These are phyloP conservation scores for Cytospora piceicola DNA, from an alignment of 2,329 filamentous ascomycete species.

Conservation along the genomic window DNA sequence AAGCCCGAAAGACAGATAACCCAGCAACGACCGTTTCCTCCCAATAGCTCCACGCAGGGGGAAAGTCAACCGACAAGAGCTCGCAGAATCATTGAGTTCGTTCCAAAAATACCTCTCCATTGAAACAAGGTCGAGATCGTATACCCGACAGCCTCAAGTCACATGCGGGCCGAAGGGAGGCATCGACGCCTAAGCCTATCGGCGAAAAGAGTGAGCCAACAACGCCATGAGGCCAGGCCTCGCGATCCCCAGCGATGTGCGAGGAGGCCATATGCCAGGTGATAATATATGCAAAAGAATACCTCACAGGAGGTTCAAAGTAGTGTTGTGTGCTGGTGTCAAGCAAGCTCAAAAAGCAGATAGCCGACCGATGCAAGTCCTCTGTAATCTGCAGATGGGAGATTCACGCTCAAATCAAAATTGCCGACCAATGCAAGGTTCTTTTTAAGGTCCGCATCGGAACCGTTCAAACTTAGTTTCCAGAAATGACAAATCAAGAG, in stretches of 20 bases:
- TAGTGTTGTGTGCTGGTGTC: constrained; percentile 17
- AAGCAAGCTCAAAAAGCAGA: constrained; percentile 24
- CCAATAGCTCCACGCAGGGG: not conserved
- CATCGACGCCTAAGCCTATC: not conserved
- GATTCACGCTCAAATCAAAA: not conserved
- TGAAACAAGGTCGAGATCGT: not conserved
- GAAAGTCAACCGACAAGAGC: not conserved
- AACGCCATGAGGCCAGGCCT: constrained; percentile 26
- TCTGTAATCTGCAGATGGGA: too few relatives aligned
- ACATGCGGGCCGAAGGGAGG: not conserved
- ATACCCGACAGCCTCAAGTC: not conserved
- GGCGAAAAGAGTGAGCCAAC: not conserved
- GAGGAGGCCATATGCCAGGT: constrained; percentile 27
- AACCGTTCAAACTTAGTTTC: constrained; percentile 5
- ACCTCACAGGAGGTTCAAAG: constrained; percentile 5
- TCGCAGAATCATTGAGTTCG: not conserved
- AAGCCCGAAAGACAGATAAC: not conserved
- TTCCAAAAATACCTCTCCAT: not conserved
- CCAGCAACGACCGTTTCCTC: not conserved
- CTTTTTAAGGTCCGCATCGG: constrained; percentile 13
- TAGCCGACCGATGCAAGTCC: constrained; percentile 27
- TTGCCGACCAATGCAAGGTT: constrained; percentile 28
- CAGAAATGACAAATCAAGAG: constrained; percentile 5
- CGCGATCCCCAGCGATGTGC: constrained; percentile 1
- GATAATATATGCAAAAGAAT: constrained; percentile 29